These are phyloP conservation scores for Pythium dissotocum DNA, from an alignment of 352 stramenopile genomes.

Conservation along the genomic window DNA sequence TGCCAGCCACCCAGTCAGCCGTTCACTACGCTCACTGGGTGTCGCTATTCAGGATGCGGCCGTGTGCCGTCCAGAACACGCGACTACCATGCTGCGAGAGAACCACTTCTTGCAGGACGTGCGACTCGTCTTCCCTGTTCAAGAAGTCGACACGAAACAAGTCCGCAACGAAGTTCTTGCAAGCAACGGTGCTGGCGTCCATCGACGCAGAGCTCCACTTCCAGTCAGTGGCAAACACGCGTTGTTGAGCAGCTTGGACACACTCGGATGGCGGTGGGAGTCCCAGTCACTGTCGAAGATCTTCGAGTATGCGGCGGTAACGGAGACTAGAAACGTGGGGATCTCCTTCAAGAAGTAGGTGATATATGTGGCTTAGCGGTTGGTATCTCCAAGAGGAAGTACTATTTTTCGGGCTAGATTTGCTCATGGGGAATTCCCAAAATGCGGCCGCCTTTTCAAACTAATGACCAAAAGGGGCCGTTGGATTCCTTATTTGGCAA, in stretches of 20 bases:
- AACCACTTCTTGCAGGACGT: constrained; percentile 4
- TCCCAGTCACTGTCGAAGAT: not conserved
- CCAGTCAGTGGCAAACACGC: not conserved
- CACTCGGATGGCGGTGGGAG: not conserved
- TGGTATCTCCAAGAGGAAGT: too few species aligned
- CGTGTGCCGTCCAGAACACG: not conserved
- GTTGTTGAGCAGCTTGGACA: constrained; percentile 4
- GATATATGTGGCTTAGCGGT: not conserved
- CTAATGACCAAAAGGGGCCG: too few species aligned
- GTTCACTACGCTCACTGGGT: not conserved
- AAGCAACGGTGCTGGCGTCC: not conserved
- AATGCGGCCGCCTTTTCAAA: too few species aligned
- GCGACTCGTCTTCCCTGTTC: not conserved
- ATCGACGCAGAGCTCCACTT: not conserved
- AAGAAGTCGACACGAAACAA: not conserved
- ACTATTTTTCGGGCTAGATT: too few species aligned
- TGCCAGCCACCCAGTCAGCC: constrained; percentile 3
- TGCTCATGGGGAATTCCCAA: not conserved
- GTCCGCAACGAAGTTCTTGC: not conserved
- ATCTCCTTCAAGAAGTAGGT: not conserved
- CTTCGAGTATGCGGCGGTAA: constrained; percentile 2
- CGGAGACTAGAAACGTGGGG: not conserved
- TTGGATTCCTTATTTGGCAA: too few species aligned
- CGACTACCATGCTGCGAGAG: not conserved
- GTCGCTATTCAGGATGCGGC: not conserved